Percentiles rank a stretch among this genome's conserved stretches.
Conservation (phyloP, 805 yeast species). For the Cyberlindnera amylophila region DNA sequence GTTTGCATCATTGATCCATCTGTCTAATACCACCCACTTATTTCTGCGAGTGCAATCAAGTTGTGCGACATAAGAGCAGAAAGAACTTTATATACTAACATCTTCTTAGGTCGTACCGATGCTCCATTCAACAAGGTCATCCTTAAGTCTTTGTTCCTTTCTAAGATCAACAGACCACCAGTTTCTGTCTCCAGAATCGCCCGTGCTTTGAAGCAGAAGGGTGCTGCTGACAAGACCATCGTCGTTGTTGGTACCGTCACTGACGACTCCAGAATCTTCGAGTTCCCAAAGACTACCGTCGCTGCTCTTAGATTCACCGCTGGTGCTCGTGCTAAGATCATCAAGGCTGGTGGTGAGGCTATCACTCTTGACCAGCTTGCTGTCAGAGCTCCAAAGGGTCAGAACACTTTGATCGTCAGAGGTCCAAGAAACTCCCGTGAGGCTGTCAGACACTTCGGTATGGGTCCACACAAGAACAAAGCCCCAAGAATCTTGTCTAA, state of each 20-base stretch:
- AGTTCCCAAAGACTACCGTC: constrained; percentile 94
- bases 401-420: constrained; percentile 95
- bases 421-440: constrained; percentile 99
- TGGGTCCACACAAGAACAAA: constrained; percentile 99
- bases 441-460: constrained; percentile 99
- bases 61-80: constrained; percentile 49
- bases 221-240: constrained; percentile 84
- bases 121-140: constrained; percentile 98
- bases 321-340: constrained; percentile 95
- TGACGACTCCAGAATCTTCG: constrained; percentile 91
- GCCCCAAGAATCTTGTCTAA: constrained; percentile 97
- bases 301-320: constrained; percentile 99
- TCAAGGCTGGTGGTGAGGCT: constrained; percentile 99
- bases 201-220: constrained; percentile 77
- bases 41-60: constrained; percentile 39
- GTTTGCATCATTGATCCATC: not conserved
- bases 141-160: constrained; percentile 90
- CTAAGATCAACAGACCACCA: constrained; percentile 99
- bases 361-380: constrained; percentile 99
- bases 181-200: constrained; percentile 91
- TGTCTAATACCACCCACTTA: not conserved
- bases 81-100: constrained; percentile 35
- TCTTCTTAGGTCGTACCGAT: constrained; percentile 85
- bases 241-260: constrained; percentile 99
- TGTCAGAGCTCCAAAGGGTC: constrained; percentile 98